These are phyloP conservation scores for Paecilomyces fulvus DNA, from an alignment of 2,329 filamentous ascomycete species.

Conservation along the genomic window DNA sequence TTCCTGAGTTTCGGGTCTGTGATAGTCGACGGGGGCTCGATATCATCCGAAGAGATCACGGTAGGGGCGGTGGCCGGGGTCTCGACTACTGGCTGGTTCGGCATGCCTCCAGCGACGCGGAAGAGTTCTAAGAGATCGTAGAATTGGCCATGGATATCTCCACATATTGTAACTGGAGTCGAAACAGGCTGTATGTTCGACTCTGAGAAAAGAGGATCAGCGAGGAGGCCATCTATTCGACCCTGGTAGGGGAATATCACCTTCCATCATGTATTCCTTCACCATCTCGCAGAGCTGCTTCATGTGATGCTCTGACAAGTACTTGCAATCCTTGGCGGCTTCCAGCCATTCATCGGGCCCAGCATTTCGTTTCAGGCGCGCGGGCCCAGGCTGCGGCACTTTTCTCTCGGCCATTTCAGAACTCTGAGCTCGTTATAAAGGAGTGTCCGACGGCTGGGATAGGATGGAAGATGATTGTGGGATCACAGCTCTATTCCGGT, in stretches of 20 bases:
- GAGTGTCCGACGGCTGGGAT: constrained; percentile 6
- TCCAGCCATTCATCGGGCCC: constrained; percentile 94
- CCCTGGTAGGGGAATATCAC: constrained; percentile 38
- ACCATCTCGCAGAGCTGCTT: constrained; percentile 98
- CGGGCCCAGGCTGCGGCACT: constrained; percentile 84
- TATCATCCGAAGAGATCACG: constrained; percentile 79
- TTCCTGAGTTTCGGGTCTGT: constrained; percentile 79
- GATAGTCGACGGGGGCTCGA: constrained; percentile 84
- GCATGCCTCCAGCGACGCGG: constrained; percentile 93
- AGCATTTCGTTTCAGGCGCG: constrained; percentile 71
- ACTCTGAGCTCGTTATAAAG: constrained; percentile 5
- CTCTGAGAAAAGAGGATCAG: constrained; percentile 47
- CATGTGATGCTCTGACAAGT: constrained; percentile 92
- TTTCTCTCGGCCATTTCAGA: constrained; percentile 39
- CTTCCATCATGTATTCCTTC: constrained; percentile 98
- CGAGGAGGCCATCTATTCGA: constrained; percentile 1
- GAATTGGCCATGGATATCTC: constrained; percentile 97
- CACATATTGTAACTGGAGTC: constrained; percentile 92
- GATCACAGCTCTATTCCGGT: not conserved
- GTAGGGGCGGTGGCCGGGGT: constrained; percentile 59
- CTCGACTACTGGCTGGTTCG: constrained; percentile 66
- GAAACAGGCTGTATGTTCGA: constrained; percentile 98
- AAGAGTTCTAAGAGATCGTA: constrained; percentile 97
- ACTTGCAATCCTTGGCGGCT: constrained; percentile 94
- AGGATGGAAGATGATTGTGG: not conserved